Evolutionary conservation across 2,329 filamentous ascomycete genomes (phyloP).

Genomic region (Hyphodiscus sp.): DNA sequence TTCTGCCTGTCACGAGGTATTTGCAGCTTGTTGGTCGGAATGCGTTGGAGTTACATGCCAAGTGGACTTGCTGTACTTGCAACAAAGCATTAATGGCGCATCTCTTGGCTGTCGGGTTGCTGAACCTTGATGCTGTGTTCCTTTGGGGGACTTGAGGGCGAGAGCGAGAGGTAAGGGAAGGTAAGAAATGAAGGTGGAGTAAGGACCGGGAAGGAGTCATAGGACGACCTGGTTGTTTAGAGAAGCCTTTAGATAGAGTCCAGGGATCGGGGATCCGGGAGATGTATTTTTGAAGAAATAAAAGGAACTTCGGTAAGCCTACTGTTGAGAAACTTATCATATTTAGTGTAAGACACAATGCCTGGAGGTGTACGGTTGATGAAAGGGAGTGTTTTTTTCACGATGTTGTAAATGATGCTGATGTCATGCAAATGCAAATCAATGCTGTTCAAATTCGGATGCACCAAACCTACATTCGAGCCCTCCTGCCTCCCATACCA

Average conservation of each 20-base stretch:
- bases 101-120: no score
- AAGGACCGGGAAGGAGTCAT: no score
- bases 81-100: no score
- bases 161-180: conserved; percentile 1
- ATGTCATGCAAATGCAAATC: no score
- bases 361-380: neutral
- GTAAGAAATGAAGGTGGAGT: neutral
- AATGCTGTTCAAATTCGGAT: no score
- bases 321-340: neutral
- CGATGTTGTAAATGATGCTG: neutral
- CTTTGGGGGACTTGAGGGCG: conserved; percentile 6
- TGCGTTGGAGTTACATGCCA: conserved; percentile 7
- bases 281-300: no score
- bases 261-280: no score
- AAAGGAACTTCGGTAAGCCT: neutral
- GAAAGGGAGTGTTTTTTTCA: neutral
- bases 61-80: neutral
- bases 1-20: conserved; percentile 15
- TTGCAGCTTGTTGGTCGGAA: conserved; percentile 15
- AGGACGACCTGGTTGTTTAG: no score
- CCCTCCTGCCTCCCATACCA: neutral
- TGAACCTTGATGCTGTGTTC: conserved; percentile 10
- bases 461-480: neutral
- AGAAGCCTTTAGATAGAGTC: no score
- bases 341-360: neutral